Conservation (phyloP, 495 filamentous ascomycete species). For the Penicillium macrosclerotiorum region DNA sequence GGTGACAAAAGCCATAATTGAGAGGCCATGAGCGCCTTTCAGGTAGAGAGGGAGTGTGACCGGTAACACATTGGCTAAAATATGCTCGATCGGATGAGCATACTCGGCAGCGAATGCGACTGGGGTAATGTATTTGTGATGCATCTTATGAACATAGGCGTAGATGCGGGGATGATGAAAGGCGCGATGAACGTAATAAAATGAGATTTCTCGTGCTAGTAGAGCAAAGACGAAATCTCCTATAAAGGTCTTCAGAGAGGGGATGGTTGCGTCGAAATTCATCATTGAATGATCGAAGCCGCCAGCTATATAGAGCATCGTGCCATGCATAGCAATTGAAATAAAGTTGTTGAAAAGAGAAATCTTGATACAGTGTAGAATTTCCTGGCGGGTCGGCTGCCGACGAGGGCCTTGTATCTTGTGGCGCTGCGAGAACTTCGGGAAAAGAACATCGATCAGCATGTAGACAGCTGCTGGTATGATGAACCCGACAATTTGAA, state of each 20-base stretch:
- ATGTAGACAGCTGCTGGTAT: background rate
- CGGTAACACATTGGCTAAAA: background rate
- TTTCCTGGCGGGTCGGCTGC: background rate
- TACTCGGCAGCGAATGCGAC: conserved; percentile 51
- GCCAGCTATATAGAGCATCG: background rate
- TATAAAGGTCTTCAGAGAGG: background rate
- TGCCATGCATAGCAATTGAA: background rate
- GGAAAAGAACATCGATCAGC: background rate
- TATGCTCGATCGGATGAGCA: conserved; percentile 46
- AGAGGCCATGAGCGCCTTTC: conserved; percentile 8
- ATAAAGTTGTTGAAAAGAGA: background rate
- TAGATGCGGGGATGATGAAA: conserved; percentile 48
- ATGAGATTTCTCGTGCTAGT: conserved; percentile 43
- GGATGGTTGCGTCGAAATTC: background rate
- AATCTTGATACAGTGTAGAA: background rate
- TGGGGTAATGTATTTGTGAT: conserved; percentile 51
- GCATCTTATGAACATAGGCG: conserved; percentile 43
- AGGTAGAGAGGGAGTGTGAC: background rate
- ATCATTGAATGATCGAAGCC: background rate
- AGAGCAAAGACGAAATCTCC: conserved; percentile 4
- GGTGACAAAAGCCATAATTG: conserved; percentile 34
- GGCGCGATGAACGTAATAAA: conserved; percentile 50
- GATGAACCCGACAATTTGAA: background rate
- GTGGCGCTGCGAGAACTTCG: background rate
- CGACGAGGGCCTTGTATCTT: background rate